phyloP scores from a whole-genome alignment of 2,329 filamentous ascomycete species.

The Paradendryphiella salina region DNA sequence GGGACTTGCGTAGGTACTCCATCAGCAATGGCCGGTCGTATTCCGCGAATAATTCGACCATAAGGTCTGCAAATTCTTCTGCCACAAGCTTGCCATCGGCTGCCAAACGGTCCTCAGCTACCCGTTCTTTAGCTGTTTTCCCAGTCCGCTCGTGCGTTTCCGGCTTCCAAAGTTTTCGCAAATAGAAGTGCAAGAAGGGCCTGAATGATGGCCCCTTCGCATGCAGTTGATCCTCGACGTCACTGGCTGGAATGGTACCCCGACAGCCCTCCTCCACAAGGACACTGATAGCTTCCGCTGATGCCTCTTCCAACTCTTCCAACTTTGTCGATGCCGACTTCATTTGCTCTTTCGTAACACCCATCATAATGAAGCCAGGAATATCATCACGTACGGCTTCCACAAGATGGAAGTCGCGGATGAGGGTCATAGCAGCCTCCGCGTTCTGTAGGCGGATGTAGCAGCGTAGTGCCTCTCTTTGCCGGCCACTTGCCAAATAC shows the following conservation, averaged over 20 bases:
- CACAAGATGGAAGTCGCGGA: slow-evolving; percentile 85
- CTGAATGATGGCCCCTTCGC: slow-evolving; percentile 54
- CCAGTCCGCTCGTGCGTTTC: slow-evolving; percentile 58
- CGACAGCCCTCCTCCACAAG: slow-evolving; percentile 90
- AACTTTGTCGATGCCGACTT: slow-evolving; percentile 67
- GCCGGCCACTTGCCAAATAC: slow-evolving; percentile 77
- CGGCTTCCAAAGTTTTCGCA: slow-evolving; percentile 82
- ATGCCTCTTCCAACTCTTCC: slow-evolving; percentile 75
- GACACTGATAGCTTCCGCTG: slow-evolving; percentile 79
- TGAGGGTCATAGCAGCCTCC: slow-evolving; percentile 82
- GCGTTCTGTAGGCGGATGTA: slow-evolving; percentile 92
- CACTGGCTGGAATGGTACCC: slow-evolving; percentile 76
- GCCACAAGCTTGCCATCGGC: slow-evolving; percentile 69
- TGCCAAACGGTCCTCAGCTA: slow-evolving; percentile 50
- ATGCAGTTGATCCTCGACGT: slow-evolving; percentile 78
- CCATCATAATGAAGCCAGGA: slow-evolving; percentile 80
- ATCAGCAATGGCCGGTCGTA: slow-evolving; percentile 81
- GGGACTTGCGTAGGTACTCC: slow-evolving; percentile 82
- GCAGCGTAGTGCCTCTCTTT: slow-evolving; percentile 81
- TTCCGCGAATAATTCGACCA: slow-evolving; percentile 80
- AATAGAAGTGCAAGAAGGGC: slow-evolving; percentile 88
- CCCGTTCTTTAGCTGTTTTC: slow-evolving; percentile 46
- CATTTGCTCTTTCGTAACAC: slow-evolving; percentile 74
- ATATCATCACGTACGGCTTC: slow-evolving; percentile 90
- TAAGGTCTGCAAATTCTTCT: slow-evolving; percentile 83